Base-by-base conservation (phyloP, 495 filamentous ascomycete genomes). In the Penicillium taxi region DNA sequence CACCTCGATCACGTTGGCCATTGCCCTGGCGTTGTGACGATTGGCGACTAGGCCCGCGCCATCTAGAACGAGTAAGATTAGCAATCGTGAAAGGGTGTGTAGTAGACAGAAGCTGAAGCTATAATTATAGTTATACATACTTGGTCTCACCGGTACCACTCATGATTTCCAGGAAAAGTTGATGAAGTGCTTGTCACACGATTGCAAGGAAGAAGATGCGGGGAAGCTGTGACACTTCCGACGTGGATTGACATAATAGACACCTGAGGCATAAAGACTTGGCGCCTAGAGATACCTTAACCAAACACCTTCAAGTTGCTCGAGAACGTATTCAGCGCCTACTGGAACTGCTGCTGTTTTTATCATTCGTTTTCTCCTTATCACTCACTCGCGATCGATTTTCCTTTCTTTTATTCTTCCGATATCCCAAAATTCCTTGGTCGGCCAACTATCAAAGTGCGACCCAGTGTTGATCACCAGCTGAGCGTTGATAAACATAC, bases 1-100 rank as follows among this genome's bases (percentile, higher is more conserved):
- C 29, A 12, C 28, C 12, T 6, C 42, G 35, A 30, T 45, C 34
- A 27, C 45, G 45, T 30, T 54, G 47, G 11, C 59, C 56, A 55
- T 59, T 32, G 48, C 47, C 51, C 16, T 65, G 58, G 36, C 63
- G 48, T 39, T 69, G 64, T 24, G 50, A 53, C 23, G 57, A 49
- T 37, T 64, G 65, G 42, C 64, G 64, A 53, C 58, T 60, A 16
- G 64, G 58, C 35, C 65, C 61, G 44, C 61, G 63, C 65, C 65
- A 69, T 53, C 61, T 69, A 26, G 16, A 29, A 11, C 29, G 31
- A 27, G 6, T 16, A 26, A 27, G 26, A 26, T 48, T 41, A 50
- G 44, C 19, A 35, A 18, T 19, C 3, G 3, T 19, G 24, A 28
- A 8, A 13, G 8, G 30, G 22, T n/a, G n/a, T n/a, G n/a, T n/a